Evolutionary conservation across 768 basidiomycete species (phyloP).

Genomic region (Amanita inopinata): DNA sequence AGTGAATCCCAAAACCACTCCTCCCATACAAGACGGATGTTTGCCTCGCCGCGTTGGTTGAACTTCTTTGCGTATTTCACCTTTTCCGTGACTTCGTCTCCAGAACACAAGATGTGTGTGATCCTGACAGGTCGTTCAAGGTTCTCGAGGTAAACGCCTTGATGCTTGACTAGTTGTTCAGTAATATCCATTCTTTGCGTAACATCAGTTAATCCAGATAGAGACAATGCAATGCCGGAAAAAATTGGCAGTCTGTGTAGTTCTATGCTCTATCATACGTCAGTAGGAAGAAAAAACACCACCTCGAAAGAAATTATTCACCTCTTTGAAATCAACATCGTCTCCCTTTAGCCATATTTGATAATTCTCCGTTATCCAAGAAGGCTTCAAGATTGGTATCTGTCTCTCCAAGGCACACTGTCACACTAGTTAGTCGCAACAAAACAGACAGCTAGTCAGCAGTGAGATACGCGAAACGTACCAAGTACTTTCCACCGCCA

Average conservation of each 20-base stretch:
- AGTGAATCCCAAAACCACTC: conserved; percentile 97
- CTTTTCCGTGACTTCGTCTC: conserved; percentile 61
- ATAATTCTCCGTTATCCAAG: conserved; percentile 71
- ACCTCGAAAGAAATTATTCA: conserved; percentile 20
- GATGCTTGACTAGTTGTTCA: conserved; percentile 43
- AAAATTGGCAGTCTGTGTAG: conserved; percentile 67
- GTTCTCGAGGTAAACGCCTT: conserved; percentile 64
- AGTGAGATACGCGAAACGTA: conserved; percentile 18
- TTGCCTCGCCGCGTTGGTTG: conserved; percentile 57
- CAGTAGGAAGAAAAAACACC: not conserved
- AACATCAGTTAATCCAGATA: conserved; percentile 68
- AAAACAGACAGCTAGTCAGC: conserved; percentile 9
- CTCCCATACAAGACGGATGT: conserved; percentile 81
- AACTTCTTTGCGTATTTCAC: conserved; percentile 73
- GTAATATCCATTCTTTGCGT: conserved; percentile 53
- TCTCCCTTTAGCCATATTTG: conserved; percentile 71
- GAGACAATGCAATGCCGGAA: conserved; percentile 54
- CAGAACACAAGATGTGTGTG: conserved; percentile 78
- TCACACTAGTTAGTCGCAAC: not conserved
- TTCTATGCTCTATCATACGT: conserved; percentile 37
- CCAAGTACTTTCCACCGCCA: conserved; percentile 78
- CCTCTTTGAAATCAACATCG: conserved; percentile 61
- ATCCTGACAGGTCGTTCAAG: conserved; percentile 71
- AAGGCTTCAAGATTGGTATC: conserved; percentile 68
- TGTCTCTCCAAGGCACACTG: conserved; percentile 78